Conservation (phyloP, 192 early-diverging fungal genomes). For the Mycoemilia scoparia region DNA sequence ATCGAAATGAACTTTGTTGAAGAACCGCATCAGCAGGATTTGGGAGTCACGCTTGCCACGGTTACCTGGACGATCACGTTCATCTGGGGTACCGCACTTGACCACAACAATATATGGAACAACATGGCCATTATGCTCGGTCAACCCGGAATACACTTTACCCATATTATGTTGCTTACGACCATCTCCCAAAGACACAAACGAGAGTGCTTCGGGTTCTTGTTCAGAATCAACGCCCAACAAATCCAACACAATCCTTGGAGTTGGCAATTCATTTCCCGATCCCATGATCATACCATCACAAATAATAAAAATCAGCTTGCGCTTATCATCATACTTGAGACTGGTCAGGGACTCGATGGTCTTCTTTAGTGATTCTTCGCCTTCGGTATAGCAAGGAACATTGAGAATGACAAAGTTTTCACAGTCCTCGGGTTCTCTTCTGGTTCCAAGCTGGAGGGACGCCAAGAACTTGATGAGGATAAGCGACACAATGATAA, state of each 20-base stretch:
- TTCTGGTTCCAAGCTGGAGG: constrained; percentile 59
- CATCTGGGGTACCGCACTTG: constrained; percentile 78
- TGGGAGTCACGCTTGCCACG: constrained; percentile 99
- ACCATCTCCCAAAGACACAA: constrained; percentile 82
- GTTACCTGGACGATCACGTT: constrained; percentile 81
- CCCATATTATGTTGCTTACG: constrained; percentile 86
- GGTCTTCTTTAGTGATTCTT: constrained; percentile 80
- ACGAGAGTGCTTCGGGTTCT: constrained; percentile 71
- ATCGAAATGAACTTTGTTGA: constrained; percentile 92
- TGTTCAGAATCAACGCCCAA: constrained; percentile 71
- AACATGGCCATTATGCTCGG: constrained; percentile 78
- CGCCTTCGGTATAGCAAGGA: constrained; percentile 96
- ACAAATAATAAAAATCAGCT: constrained; percentile 85
- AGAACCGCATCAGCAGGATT: constrained; percentile 92
- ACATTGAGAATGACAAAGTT: constrained; percentile 89
- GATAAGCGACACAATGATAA: constrained; percentile 66
- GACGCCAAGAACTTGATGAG: constrained; percentile 94
- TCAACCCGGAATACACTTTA: constrained; percentile 94
- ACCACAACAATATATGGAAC: constrained; percentile 94
- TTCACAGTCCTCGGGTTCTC: constrained; percentile 63
- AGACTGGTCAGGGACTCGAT: constrained; percentile 82
- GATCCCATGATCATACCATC: constrained; percentile 96
- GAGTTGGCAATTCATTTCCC: constrained; percentile 92
- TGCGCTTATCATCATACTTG: constrained; percentile 94
- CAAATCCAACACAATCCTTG: constrained; percentile 91